These are phyloP conservation scores for Elsinoe necatrix DNA, from an alignment of 2,329 filamentous ascomycete genomes.

Conservation along the genomic window DNA sequence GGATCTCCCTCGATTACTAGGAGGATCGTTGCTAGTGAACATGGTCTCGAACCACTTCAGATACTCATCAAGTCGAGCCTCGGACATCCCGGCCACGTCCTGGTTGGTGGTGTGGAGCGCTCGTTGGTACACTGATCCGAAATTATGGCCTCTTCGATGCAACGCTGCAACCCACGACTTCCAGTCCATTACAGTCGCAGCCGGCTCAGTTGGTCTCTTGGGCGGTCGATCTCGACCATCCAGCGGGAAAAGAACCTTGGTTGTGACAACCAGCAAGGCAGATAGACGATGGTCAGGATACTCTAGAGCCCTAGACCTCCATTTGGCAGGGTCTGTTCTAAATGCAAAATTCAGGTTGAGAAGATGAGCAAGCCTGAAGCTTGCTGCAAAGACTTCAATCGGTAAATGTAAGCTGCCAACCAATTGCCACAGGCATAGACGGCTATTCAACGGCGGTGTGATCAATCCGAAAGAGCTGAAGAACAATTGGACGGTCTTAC, in stretches of 20 bases:
- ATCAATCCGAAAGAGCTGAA: constrained; percentile 58
- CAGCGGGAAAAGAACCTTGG: constrained; percentile 73
- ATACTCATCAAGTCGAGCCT: constrained; percentile 61
- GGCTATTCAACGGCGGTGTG: constrained; percentile 65
- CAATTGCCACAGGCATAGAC: constrained; percentile 60
- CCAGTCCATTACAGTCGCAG: constrained; percentile 63
- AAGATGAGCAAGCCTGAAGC: constrained; percentile 47
- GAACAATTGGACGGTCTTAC: constrained; percentile 56
- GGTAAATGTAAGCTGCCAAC: constrained; percentile 67
- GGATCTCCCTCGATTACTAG: constrained; percentile 26
- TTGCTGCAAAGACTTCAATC: constrained; percentile 55
- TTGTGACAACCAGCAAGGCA: constrained; percentile 61
- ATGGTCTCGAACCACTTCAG: constrained; percentile 69
- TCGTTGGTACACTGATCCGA: constrained; percentile 32
- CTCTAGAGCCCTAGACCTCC: constrained; percentile 43
- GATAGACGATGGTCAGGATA: constrained; percentile 70
- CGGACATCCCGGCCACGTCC: constrained; percentile 55
- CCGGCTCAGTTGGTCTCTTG: constrained; percentile 45
- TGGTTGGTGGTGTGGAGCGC: constrained; percentile 49
- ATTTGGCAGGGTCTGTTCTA: constrained; percentile 24
- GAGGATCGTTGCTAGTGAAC: constrained; percentile 45
- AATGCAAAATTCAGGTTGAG: constrained; percentile 51
- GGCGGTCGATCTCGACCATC: constrained; percentile 49
- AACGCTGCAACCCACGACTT: constrained; percentile 47
- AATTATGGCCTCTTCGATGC: constrained; percentile 18